Evolutionary conservation across 495 filamentous ascomycete genomes (phyloP), one percentile per base, ranked within the genome.

Genomic region (Neurospora sp.): DNA sequence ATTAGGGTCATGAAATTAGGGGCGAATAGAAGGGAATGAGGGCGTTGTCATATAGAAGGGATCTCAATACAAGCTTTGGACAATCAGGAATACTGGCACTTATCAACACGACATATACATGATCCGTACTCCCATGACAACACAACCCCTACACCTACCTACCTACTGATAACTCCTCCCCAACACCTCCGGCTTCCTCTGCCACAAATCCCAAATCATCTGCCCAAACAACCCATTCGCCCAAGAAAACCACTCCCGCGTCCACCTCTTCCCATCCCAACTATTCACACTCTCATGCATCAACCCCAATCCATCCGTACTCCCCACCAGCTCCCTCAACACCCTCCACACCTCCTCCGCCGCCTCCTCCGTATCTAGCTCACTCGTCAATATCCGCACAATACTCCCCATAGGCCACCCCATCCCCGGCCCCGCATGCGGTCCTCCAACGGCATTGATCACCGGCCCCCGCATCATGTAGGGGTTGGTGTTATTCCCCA

Each of bases 221-320:
- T 90, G 86, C 16, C 89, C 90, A 78, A 91, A 91, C 70, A 92
- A 80, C 18, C 89, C 89, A 76, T 92, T 91, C 10, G 88, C 89
- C 90, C 89, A 91, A 1, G 88, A 88, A 73, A 91, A 91, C 89
- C 89, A 91, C 76, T 88, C 85, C 76, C 89, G 81, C 11, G 89
- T 88, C 88, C 88, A 91, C 37, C 83, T 74, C 1, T 68, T 79
- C 42, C 75, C 78, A 74, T 89, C 81, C 53, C 82, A 88, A 9
- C 79, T 83, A 77, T 88, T 86, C 73, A 90, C 81, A 69, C 87
- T 89, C 81, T 90, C 88, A 74, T 91, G 89, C 12, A 90, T 86
- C 74, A 90, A 73, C 9, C 89, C 89, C 14, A 85, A 77, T n/a
- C 87, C 84, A 74, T 84, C 86, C 7, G 89, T 90, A 20, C 76